Evolutionary conservation across 306 rosid genomes (phyloP), one percentile per base, ranked within the genome.

Genomic region (Astragalus membranaceus): DNA sequence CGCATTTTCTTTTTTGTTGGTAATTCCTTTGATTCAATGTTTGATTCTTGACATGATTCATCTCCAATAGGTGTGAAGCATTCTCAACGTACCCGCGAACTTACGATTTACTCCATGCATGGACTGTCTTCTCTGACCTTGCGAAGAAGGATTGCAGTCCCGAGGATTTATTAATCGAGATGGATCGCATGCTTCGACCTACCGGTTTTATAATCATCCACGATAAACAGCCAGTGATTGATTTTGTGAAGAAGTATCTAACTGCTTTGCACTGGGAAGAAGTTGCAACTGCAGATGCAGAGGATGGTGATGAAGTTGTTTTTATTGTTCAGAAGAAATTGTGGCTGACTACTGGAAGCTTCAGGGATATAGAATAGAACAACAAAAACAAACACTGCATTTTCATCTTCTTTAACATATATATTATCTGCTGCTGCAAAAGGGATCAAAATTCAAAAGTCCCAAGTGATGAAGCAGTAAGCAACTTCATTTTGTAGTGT

Each of bases 61-160:
- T 75, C 73, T 57, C 50, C 20, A 54, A 75, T 87, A 88, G 87
- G 95, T 92, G 95, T 64, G 96, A 95, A 82, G 88, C 95, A 69
- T 91, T 78, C 76, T 95, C 97, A 44, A 91, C 96, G n/a, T 91
- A 94, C 77, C 99, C 99, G 13, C 86, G 97, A 29, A 94, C 97
- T 3, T 94, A 86, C 12, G 97, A 95, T 76, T 75, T 95, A 52
- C 97, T 89, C 62, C 97, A 95, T 49, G 97, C 95, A 63, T 87
- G 89, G 91, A 86, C 81, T 0, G 79, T 95, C 58, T 86, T 91
- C 75, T 95, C 97, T 16, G 91, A 95, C 81, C 43, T 87, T 11
- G 87, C 81, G 75, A 89, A 83, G 82, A 87, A 82, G 66, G 90
- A 79, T 49, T 95, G 99, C 58, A 87, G 95, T 23, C 76, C 56